A percentile compares a stretch with the other conserved stretches of the same genome.
These are phyloP conservation scores for Physcomitrium patens DNA, from an alignment of 225 moss, liverwort and hornwort genomes.

Conservation along the genomic window DNA sequence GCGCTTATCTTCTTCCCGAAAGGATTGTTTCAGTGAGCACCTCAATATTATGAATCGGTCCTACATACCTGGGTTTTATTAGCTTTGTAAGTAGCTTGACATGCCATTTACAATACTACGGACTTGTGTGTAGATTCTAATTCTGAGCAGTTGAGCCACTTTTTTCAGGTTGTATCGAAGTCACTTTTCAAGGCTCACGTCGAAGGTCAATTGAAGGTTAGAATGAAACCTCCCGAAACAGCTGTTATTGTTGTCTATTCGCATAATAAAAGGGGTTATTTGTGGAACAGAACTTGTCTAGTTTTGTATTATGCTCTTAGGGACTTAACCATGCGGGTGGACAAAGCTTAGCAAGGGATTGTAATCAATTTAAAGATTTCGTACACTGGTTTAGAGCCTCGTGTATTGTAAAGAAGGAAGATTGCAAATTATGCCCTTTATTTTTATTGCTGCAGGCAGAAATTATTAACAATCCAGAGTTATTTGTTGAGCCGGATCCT, in stretches of 20 bases:
- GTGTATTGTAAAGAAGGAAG: neutral
- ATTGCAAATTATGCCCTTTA: slow-evolving; percentile 24
- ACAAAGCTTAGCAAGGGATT: slow-evolving; percentile 21
- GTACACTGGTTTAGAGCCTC: neutral
- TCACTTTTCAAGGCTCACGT: slow-evolving; percentile 93
- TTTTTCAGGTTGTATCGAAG: slow-evolving; percentile 81
- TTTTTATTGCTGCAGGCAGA: slow-evolving; percentile 65
- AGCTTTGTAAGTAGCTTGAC: neutral
- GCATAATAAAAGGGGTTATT: neutral
- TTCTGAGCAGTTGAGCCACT: slow-evolving; percentile 21
- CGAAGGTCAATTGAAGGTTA: slow-evolving; percentile 90
- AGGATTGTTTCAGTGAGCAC: neutral
- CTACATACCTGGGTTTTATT: neutral
- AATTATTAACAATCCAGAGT: slow-evolving; percentile 83
- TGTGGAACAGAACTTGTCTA: slow-evolving; percentile 16
- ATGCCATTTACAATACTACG: too few relatives aligned
- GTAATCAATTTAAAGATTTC: neutral
- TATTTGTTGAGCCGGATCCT: slow-evolving; percentile 81
- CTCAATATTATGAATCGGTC: slow-evolving; percentile 2
- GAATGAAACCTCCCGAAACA: slow-evolving; percentile 21
- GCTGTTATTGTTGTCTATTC: neutral
- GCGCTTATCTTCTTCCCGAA: neutral
- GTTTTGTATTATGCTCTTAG: slow-evolving; percentile 18
- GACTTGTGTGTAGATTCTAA: slow-evolving; percentile 18
- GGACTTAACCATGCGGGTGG: slow-evolving; percentile 16